Conservation (phyloP, 495 filamentous ascomycete genomes). For the Entonaema liquescens region DNA sequence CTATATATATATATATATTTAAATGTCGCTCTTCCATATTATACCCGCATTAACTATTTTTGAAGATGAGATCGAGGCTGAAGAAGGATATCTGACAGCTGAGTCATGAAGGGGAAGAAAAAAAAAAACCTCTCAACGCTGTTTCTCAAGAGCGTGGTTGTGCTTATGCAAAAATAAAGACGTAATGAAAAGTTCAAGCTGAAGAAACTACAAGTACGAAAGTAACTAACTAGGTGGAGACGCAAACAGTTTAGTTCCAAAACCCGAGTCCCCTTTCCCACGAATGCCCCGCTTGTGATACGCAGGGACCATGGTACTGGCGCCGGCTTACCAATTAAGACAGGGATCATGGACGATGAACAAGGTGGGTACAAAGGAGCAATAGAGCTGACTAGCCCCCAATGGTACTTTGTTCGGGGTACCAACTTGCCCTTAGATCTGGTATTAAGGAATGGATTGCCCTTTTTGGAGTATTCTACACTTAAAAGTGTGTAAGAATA, state of each 20-base stretch:
- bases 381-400: neutral
- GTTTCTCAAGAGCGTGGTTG: too few species aligned
- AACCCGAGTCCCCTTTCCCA: neutral
- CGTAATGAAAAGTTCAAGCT: slow-evolving; percentile 2
- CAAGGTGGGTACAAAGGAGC: neutral
- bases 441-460: too few species aligned
- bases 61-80: too few species aligned
- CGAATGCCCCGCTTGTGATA: slow-evolving; percentile 65
- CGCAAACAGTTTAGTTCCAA: neutral
- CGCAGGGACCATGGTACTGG: slow-evolving; percentile 57
- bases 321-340: neutral
- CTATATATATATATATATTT: neutral
- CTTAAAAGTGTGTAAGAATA: too few species aligned
- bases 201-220: too few species aligned
- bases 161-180: neutral
- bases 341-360: neutral
- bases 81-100: too few species aligned
- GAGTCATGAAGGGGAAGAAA: too few species aligned
- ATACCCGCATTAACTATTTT: too few species aligned
- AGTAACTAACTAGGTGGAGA: neutral
- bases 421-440: too few species aligned
- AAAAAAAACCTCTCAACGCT: too few species aligned
- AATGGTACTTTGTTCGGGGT: too few species aligned
- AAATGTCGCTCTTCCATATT: neutral
- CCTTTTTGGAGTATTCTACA: neutral